Base-by-base conservation (phyloP, 169 alveolate species). In the Plasmodium berghei region DNA sequence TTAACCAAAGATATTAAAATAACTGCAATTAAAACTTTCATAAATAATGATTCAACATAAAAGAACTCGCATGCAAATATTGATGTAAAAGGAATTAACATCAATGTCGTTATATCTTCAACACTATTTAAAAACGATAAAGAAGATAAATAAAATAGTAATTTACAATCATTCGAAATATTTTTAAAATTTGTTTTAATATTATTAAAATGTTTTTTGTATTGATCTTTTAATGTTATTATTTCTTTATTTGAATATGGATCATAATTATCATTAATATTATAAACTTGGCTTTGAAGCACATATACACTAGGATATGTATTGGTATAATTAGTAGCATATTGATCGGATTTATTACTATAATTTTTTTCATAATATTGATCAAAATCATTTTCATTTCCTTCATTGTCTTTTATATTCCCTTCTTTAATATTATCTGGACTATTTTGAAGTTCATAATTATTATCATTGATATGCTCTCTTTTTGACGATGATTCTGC, bases 51-150 rank as follows among this genome's bases (percentile, higher is more conserved):
- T 8, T 22, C 52, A 6, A 77, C 16, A 58, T 77, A 63, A 56
- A 62, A 62, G n/a, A 48, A 77, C 46, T 77, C 89, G 1, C 62
- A 63, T 6, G 63, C 71, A 70, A 52, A 77, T 8, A 77, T 64
- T 5, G 77, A 77, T 1, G 89, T 77, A 18, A 77, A 45, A 1
- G 89, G 89, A 24, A 77, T 77, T 46, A 77, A 48, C 77, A 77
- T 64, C 6, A 62, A 42, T 2, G 54, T 64, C 77, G 63, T 77
- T 0, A 77, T 77, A 45, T 77, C 89, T 26, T 77, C 89, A 3
- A 62, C 89, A 49, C 89, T 77, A 24, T 77, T 77, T n/a, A 77
- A 45, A 69, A 49, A 77, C 0, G 89, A 77, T 59, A 77, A 56
- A 12, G 72, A 28, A 10, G 70, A 22, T 1, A 66, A 24, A 49